Conservation (phyloP, 331 rosid species). For the Dryas integrifolia region DNA sequence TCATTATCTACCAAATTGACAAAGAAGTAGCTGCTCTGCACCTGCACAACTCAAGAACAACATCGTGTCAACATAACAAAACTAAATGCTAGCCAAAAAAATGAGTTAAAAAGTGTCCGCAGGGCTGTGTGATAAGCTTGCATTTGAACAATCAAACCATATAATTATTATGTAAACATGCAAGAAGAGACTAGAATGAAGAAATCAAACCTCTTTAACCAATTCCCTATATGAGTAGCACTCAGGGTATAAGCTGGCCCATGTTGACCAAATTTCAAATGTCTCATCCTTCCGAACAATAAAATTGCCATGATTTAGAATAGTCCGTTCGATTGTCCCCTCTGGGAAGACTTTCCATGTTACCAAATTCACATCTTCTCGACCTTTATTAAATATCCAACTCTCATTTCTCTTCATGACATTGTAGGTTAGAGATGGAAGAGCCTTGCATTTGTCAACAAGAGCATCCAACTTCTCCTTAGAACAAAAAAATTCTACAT, state of each 20-base stretch:
- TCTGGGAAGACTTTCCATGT: conserved; percentile 99
- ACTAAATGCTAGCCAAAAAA: background rate
- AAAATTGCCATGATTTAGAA: conserved; percentile 87
- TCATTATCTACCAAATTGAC: conserved; percentile 97
- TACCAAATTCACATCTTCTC: conserved; percentile 74
- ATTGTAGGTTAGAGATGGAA: conserved; percentile 70
- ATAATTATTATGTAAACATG: too few relatives aligned
- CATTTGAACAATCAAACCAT: conserved; percentile 1
- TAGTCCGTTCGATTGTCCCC: conserved; percentile 66
- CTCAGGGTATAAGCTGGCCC: conserved; percentile 61
- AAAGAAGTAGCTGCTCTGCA: conserved; percentile 67
- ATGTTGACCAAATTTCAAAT: conserved; percentile 87
- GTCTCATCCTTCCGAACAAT: conserved; percentile 93
- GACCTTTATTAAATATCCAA: conserved; percentile 67
- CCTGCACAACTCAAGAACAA: conserved; percentile 48
- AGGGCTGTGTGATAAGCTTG: background rate
- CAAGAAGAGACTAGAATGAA: background rate
- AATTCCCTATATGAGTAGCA: conserved; percentile 62
- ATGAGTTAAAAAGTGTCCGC: background rate
- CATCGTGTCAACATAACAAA: background rate
- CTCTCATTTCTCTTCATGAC: conserved; percentile 74
- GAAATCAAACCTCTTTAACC: conserved; percentile 68
- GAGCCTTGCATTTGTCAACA: conserved; percentile 61
- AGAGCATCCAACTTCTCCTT: conserved; percentile 69
- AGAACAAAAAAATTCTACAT: conserved; percentile 88